A percentile compares a stretch with the other conserved stretches of the same genome.
phyloP scores from a whole-genome alignment of 176 grass and related monocot genomes.

The Avena atlantica region DNA sequence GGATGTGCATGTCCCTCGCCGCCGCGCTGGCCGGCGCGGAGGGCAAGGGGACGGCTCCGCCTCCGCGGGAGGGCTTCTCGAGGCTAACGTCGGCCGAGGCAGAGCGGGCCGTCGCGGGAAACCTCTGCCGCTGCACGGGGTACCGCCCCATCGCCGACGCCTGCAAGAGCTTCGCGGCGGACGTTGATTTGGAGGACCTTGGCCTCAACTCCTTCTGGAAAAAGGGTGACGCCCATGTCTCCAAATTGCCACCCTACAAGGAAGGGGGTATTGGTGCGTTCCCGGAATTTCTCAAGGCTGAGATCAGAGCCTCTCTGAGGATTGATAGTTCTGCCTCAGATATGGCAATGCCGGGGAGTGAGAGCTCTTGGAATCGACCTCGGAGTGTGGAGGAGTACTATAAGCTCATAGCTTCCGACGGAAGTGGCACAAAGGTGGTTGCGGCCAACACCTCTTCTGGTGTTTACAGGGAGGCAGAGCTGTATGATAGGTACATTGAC shows the following conservation, averaged over 20 bases:
- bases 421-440: constrained; percentile 64
- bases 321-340: not conserved
- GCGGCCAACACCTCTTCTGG: constrained; percentile 86
- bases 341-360: not conserved
- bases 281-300: constrained; percentile 80
- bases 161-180: constrained; percentile 93
- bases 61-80: constrained; percentile 64
- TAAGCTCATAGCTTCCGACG: constrained; percentile 46
- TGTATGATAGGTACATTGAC: constrained; percentile 79
- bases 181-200: constrained; percentile 92
- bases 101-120: constrained; percentile 72
- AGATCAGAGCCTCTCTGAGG: constrained; percentile 60
- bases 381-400: constrained; percentile 60
- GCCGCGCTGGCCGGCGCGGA: constrained; percentile 56
- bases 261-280: constrained; percentile 58
- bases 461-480: constrained; percentile 74
- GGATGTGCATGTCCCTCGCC: constrained; percentile 94
- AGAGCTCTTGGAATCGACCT: constrained; percentile 58
- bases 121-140: constrained; percentile 93
- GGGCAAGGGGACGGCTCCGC: constrained; percentile 40
- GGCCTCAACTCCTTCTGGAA: constrained; percentile 89
- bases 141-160: constrained; percentile 88
- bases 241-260: constrained; percentile 62
- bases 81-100: constrained; percentile 68
- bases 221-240: constrained; percentile 55